Percentiles rank a stretch among this genome's conserved stretches.
These are phyloP conservation scores for Fusarium gaditjirri DNA, from an alignment of 2,329 filamentous ascomycete genomes.

Conservation along the genomic window DNA sequence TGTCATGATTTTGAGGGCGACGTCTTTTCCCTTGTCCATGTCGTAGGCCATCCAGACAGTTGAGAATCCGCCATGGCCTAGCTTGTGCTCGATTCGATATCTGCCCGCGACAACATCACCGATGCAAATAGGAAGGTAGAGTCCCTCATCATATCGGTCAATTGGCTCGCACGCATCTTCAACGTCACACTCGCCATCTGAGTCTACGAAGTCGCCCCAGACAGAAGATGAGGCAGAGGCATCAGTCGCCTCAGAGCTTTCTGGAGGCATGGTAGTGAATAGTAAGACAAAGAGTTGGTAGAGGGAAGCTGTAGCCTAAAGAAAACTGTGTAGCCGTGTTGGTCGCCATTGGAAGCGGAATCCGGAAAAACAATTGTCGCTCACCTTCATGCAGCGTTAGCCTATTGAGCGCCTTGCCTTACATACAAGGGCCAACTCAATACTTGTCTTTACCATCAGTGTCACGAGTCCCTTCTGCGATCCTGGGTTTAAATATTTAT, in stretches of 20 bases:
- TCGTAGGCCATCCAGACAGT: not conserved
- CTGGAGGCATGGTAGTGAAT: not conserved
- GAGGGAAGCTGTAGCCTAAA: not conserved
- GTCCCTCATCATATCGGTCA: not conserved
- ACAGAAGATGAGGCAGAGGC: not conserved
- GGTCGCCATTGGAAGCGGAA: not conserved
- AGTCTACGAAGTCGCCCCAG: not conserved
- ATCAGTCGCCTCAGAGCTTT: not conserved
- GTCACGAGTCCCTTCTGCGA: rapidly evolving
- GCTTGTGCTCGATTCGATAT: not conserved
- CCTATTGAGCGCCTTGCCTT: not conserved
- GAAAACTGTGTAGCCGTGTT: not conserved
- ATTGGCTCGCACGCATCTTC: not conserved
- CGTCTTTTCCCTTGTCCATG: not conserved
- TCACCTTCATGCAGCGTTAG: not conserved
- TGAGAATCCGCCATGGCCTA: not conserved
- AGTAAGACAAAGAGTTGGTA: not conserved
- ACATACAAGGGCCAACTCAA: not conserved
- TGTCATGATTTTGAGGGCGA: not conserved
- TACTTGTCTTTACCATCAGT: not conserved
- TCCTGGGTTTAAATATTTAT: too few species aligned
- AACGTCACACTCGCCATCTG: not conserved
- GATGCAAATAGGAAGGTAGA: not conserved
- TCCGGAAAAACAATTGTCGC: not conserved
- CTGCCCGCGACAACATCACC: not conserved